These are phyloP conservation scores for Ceratocystis ficicola DNA, from an alignment of 2,329 filamentous ascomycete species.

Conservation along the genomic window DNA sequence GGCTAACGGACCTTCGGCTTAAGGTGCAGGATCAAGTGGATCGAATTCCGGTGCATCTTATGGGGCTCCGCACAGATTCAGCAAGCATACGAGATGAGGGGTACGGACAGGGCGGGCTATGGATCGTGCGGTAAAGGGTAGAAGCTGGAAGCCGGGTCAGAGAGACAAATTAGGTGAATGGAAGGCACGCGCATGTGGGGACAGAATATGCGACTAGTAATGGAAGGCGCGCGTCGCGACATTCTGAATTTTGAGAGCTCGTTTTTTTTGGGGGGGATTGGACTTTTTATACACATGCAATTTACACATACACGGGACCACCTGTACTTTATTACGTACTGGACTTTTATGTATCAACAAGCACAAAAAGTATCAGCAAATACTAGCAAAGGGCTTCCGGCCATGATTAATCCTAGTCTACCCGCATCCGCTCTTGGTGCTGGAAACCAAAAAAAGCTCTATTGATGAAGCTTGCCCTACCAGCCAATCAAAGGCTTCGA, in stretches of 20 bases:
- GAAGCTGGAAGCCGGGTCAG: not conserved
- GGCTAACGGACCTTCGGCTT: slow-evolving; percentile 38
- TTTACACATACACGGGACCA: no score
- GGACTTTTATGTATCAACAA: no score
- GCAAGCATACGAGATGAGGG: slow-evolving; percentile 38
- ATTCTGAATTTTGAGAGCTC: no score
- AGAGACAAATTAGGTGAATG: not conserved
- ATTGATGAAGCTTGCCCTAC: not conserved
- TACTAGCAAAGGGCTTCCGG: no score
- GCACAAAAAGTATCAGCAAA: no score
- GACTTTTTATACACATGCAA: no score
- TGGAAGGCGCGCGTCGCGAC: no score
- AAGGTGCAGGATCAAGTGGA: slow-evolving; percentile 45
- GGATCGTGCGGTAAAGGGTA: slow-evolving; percentile 28
- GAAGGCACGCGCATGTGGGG: not conserved
- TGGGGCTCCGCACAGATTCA: slow-evolving; percentile 44
- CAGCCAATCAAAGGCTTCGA: not conserved
- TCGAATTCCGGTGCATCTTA: slow-evolving; percentile 45
- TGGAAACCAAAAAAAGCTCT: not conserved
- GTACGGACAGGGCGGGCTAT: slow-evolving; percentile 40
- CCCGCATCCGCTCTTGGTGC: not conserved
- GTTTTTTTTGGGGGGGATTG: no score
- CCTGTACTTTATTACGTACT: no score
- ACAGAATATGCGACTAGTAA: no score
- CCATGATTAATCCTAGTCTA: not conserved